A percentile compares a stretch with the other conserved stretches of the same genome.
These are phyloP conservation scores for Bryopsis sp. DNA, from an alignment of 139 green algal species.

Conservation along the genomic window DNA sequence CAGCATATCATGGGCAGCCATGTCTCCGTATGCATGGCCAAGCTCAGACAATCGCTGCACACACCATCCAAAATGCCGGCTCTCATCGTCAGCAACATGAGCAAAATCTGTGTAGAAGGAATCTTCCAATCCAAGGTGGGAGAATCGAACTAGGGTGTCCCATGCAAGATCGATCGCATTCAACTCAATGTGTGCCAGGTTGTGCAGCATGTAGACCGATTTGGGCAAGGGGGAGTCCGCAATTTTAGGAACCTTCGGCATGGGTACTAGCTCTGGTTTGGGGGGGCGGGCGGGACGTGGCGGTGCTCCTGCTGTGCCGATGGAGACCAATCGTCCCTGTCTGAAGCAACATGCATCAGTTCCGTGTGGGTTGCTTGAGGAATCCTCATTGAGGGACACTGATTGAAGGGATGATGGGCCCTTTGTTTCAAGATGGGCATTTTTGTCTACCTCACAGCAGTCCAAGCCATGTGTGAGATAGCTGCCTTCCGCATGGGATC, in stretches of 20 bases:
- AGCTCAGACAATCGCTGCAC: neutral
- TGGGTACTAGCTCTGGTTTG: constrained; percentile 39
- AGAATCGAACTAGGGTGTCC: constrained; percentile 37
- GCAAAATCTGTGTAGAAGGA: constrained; percentile 77
- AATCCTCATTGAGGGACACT: neutral
- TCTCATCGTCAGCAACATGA: constrained; percentile 71
- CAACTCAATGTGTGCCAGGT: constrained; percentile 64
- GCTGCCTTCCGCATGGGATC: constrained; percentile 46
- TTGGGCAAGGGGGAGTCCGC: constrained; percentile 33
- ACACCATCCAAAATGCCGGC: constrained; percentile 57
- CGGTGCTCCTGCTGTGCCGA: constrained; percentile 24
- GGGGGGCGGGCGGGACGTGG: constrained; percentile 34
- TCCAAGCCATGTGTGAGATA: constrained; percentile 46
- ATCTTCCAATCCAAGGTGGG: constrained; percentile 21
- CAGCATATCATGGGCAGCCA: neutral
- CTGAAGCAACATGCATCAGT: neutral
- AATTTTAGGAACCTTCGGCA: constrained; percentile 22
- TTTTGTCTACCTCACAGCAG: neutral
- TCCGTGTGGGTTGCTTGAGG: neutral
- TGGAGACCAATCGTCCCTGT: neutral
- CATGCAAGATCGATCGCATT: constrained; percentile 84
- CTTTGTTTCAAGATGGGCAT: neutral
- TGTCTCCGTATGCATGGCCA: neutral
- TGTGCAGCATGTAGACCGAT: constrained; percentile 52
- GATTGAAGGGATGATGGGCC: constrained; percentile 12